phyloP scores from a whole-genome alignment of 805 yeast genomes.

The Monosporozyma unispora region DNA sequence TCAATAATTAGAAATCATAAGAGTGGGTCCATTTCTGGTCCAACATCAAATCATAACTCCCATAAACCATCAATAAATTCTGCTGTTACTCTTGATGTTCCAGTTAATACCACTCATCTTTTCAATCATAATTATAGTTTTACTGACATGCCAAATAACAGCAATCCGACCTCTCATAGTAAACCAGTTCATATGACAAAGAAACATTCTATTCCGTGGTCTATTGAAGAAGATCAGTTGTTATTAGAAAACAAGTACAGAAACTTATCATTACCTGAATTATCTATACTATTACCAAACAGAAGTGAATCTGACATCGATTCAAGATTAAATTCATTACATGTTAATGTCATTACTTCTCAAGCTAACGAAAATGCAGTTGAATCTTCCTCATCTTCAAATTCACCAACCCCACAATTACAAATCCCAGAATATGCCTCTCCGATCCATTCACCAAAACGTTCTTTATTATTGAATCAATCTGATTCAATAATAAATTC shows the following conservation, averaged over 20 bases:
- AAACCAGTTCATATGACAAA: neutral
- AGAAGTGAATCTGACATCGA: slow-evolving; percentile 69
- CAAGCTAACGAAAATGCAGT: neutral
- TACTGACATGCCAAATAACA: slow-evolving; percentile 16
- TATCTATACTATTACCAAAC: slow-evolving; percentile 61
- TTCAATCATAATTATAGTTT: slow-evolving; percentile 8
- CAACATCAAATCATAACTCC: neutral
- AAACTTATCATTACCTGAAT: slow-evolving; percentile 61
- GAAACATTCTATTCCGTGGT: slow-evolving; percentile 28
- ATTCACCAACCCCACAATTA: neutral
- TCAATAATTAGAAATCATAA: slow-evolving; percentile 13
- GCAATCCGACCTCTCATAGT: no score
- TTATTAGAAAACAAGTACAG: slow-evolving; percentile 45
- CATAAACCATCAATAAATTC: slow-evolving; percentile 3
- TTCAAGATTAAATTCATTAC: slow-evolving; percentile 44
- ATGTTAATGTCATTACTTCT: neutral
- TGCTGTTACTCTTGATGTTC: neutral
- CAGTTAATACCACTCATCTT: neutral
- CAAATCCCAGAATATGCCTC: slow-evolving; percentile 2
- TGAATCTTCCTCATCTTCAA: neutral
- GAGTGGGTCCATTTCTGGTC: neutral
- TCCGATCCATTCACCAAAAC: slow-evolving; percentile 17
- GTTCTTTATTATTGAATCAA: slow-evolving; percentile 3
- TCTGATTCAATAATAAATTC: neutral
- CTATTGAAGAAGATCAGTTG: slow-evolving; percentile 62